These are phyloP conservation scores for Petunia secreta DNA, from an alignment of 257 asterid genomes.

Conservation along the genomic window DNA sequence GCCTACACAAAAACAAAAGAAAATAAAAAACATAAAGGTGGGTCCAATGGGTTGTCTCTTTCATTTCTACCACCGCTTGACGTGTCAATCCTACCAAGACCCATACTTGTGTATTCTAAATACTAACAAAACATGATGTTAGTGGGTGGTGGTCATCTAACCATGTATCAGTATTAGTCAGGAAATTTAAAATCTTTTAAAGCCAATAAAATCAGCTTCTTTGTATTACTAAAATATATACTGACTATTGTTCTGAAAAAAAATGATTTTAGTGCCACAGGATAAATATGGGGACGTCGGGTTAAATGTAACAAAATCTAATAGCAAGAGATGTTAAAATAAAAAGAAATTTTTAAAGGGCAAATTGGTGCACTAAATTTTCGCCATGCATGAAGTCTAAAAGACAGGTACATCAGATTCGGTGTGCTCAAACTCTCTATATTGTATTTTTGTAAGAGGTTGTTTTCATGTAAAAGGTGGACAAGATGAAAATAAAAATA, in stretches of 20 bases:
- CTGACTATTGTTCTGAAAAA: background rate
- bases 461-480: background rate
- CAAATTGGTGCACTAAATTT: background rate
- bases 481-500: background rate
- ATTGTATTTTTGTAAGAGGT: background rate
- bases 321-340: background rate
- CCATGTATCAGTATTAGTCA: background rate
- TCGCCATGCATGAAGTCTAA: background rate
- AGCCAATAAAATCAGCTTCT: background rate
- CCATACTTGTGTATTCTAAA: constrained; percentile 11
- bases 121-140: constrained; percentile 19
- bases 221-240: background rate
- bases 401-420: background rate
- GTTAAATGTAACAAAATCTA: background rate
- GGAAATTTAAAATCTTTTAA: background rate
- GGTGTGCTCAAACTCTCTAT: background rate
- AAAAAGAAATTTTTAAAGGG: accelerated
- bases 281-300: background rate
- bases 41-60: constrained; percentile 10
- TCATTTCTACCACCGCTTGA: constrained; percentile 21
- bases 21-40: background rate
- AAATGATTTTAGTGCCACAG: background rate
- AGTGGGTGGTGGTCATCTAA: background rate
- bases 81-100: constrained; percentile 22
- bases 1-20: background rate